Evolutionary conservation across 2,329 filamentous ascomycete genomes (phyloP), one percentile per base, ranked within the genome.

Genomic region (Mycosphaerelloides madeirae): DNA sequence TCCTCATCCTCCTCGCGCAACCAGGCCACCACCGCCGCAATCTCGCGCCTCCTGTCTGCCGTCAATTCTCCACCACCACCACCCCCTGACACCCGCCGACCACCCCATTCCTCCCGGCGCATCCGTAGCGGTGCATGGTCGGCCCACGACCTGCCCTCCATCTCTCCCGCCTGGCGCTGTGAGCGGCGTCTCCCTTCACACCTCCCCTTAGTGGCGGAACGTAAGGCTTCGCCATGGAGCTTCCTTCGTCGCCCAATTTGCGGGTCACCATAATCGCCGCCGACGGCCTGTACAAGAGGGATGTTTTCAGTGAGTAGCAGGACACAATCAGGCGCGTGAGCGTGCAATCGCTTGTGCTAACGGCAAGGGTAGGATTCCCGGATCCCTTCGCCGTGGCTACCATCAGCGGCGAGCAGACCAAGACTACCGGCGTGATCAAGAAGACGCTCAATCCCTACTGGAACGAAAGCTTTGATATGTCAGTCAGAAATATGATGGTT

Each of bases 381-480:
- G 93, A 98, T 69, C 93, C 93, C 18, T 98, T 98, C 66, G 91
- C 93, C 35, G 93, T 98, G 55, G 91, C 90, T 58, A 98, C 93
- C 46, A 83, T 97, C 70, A 91, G 90, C 70, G 93, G 93, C 67
- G 93, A 98, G 71, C 93, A 98, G 74, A 98, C 93, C 46, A 88
- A 90, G 70, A 97, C 93, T n/a, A 98, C 93, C 9, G 84, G 84
- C 29, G 93, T 97, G 57, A 95, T 93, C 68, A 97, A 96, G 72
- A 86, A 93, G 71, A 97, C 93, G 9, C 74, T 98, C 68, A 97
- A 96, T 68, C 93, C 93, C n/a, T 98, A 98, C 68, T 98, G 93
- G 93, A 98, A 98, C 69, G 93, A 98, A 74, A 89, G 83, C 65
- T 98, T 98, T 73, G 93, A 98, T 69, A 85, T 98, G 93, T 97